Evolutionary conservation across 805 yeast species (phyloP).

Genomic region (Ogataea siamensis): DNA sequence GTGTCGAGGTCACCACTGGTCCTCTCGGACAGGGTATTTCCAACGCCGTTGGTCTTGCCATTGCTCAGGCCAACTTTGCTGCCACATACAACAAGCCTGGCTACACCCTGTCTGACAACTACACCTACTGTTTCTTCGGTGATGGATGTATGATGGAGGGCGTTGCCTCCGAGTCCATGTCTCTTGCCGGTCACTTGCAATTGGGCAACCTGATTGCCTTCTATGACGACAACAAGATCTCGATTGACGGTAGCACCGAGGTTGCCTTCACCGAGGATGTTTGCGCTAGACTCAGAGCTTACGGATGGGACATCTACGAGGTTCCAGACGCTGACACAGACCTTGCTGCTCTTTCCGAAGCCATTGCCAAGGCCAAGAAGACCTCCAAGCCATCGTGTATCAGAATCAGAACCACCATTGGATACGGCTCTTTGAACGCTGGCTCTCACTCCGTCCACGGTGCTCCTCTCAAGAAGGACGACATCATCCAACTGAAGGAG

Average conservation of each 20-base stretch:
- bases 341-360: constrained; percentile 61
- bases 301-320: constrained; percentile 87
- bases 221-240: constrained; percentile 95
- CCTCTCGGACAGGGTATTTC: constrained; percentile 98
- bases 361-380: constrained; percentile 78
- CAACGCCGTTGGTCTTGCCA: constrained; percentile 94
- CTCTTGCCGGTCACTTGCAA: constrained; percentile 94
- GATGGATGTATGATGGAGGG: constrained; percentile 99
- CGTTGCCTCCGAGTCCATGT: constrained; percentile 89
- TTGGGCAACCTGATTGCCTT: constrained; percentile 90
- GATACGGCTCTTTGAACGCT: constrained; percentile 81
- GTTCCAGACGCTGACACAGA: constrained; percentile 83
- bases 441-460: constrained; percentile 97
- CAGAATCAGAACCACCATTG: constrained; percentile 87
- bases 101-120: constrained; percentile 66
- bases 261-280: constrained; percentile 95
- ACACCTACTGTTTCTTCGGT: constrained; percentile 81
- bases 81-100: constrained; percentile 92
- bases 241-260: constrained; percentile 91
- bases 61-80: constrained; percentile 89
- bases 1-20: constrained; percentile 97
- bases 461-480: constrained; percentile 92
- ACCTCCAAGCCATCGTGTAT: constrained; percentile 87
- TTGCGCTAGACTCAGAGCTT: constrained; percentile 75
- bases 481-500: constrained; percentile 79